Percentiles rank a stretch among this genome's conserved stretches.
Conservation (phyloP, 257 asterid genomes). For the Striga asiatica region DNA sequence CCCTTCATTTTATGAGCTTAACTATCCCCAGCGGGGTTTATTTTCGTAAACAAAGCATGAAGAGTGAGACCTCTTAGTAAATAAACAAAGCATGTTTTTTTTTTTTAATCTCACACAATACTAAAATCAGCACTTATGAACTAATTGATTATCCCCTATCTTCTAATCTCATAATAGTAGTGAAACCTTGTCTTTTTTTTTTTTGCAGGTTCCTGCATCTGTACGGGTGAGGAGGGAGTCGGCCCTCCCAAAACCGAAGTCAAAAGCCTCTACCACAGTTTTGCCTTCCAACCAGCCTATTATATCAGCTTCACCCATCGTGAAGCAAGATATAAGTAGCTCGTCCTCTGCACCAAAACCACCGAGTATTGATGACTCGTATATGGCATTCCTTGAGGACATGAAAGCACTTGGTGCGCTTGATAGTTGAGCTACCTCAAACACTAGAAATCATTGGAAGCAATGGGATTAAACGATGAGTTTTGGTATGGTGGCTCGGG, state of each 20-base stretch:
- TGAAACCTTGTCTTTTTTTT: background rate
- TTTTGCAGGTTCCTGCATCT: slow-evolving; percentile 68
- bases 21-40: no score
- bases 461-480: background rate
- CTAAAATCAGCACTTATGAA: background rate
- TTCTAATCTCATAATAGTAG: background rate
- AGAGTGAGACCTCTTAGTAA: no score
- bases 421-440: slow-evolving; percentile 29
- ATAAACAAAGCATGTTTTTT: no score
- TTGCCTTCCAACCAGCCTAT: slow-evolving; percentile 28
- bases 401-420: slow-evolving; percentile 83
- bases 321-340: slow-evolving; percentile 31
- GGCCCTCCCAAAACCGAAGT: slow-evolving; percentile 49
- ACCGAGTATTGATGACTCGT: slow-evolving; percentile 69
- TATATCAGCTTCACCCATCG: slow-evolving; percentile 24
- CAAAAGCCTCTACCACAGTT: slow-evolving; percentile 27
- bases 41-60: no score
- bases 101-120: no score
- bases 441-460: background rate
- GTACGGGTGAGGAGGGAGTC: slow-evolving; percentile 73
- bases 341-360: slow-evolving; percentile 37
- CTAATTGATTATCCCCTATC: background rate
- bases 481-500: background rate
- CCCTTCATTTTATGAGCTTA: no score
- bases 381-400: slow-evolving; percentile 73